Base-by-base conservation (phyloP, 306 rosid genomes). In the Pyrus betulifolia region DNA sequence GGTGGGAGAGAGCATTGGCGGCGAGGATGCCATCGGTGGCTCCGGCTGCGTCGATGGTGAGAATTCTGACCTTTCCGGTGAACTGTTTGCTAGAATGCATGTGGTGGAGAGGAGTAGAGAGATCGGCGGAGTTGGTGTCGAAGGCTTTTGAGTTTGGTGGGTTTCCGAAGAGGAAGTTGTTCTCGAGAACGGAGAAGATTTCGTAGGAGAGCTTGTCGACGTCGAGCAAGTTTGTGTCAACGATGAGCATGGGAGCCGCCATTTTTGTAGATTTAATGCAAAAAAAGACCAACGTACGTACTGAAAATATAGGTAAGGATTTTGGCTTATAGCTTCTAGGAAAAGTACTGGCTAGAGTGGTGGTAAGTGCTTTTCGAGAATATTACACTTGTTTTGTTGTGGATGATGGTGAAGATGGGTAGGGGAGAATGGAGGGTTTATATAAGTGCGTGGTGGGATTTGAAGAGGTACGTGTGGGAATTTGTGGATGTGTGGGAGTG, bases 121-220 rank as follows among this genome's bases (percentile, higher is more conserved):
- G 7, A 65, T 33, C 18, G 12, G 58, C 18, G 17, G 55, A 5
- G 21, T 70, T 27, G 62, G n/a, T 17, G 6, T 42, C 18, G 21
- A 3, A 19, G 42, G 8, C 79, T 19, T 28, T 23, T 25, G 13
- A 3, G 45, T 21, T 4, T 35, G 49, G 21, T 11, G 6, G 18
- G 38, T 21, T 35, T 78, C 97, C 97, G 60, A 94, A 94, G 62
- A 94, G 96, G 79, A 94, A 94, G 46, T 90, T 87, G 69, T 89
- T 94, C 35, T 94, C 98, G 33, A 94, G 82, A 27, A 92, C 86
- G 40, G 98, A 94, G 92, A 94, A 94, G 89, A 94, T 94, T 81
- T 94, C 97, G 69, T 90, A 86, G 78, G 96, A 86, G 81, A 94
- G 97, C 85, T 92, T 92, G 70, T 94, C 95, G 4, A 87, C 91